Percentiles rank a stretch among this genome's conserved stretches.
phyloP scores from a whole-genome alignment of 2,329 filamentous ascomycete species.

The Fusarium heterosporum region DNA sequence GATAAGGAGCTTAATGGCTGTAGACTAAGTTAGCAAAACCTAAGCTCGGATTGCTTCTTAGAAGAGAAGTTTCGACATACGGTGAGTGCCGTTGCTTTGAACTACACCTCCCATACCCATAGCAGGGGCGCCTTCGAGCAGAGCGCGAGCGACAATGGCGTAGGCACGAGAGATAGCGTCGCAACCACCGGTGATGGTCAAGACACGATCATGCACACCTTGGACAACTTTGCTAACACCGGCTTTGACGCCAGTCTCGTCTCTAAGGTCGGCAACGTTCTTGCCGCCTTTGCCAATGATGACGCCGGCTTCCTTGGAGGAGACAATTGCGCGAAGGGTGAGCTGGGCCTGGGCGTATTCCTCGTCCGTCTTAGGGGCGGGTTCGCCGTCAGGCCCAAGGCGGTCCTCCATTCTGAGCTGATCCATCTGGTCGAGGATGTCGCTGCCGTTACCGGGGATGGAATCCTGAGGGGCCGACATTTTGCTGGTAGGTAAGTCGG shows the following conservation, averaged over 20 bases:
- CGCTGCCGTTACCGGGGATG: conserved; percentile 68
- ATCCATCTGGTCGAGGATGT: conserved; percentile 71
- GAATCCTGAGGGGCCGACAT: conserved; percentile 74
- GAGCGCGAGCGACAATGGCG: conserved; percentile 87
- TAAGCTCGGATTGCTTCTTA: not conserved
- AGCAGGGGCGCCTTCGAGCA: conserved; percentile 92
- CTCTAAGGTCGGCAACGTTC: conserved; percentile 95
- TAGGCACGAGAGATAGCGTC: conserved; percentile 93
- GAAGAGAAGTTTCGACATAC: conserved; percentile 62
- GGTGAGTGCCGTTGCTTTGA: conserved; percentile 89
- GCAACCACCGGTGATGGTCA: conserved; percentile 92
- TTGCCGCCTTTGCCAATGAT: conserved; percentile 99
- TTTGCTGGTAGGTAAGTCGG: conserved; percentile 40
- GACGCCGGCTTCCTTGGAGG: conserved; percentile 97
- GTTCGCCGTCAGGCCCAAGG: conserved; percentile 79
- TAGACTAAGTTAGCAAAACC: conserved; percentile 27
- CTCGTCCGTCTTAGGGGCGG: conserved; percentile 90
- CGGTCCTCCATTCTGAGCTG: conserved; percentile 75
- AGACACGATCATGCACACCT: conserved; percentile 94
- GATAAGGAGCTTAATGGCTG: conserved; percentile 97
- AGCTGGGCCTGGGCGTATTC: conserved; percentile 94
- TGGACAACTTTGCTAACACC: conserved; percentile 99
- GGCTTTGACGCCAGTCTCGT: conserved; percentile 97
- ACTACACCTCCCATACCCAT: conserved; percentile 96
- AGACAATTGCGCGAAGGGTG: conserved; percentile 96